phyloP scores from a whole-genome alignment of 2,329 filamentous ascomycete species.

The Aspergillus floridensis region DNA sequence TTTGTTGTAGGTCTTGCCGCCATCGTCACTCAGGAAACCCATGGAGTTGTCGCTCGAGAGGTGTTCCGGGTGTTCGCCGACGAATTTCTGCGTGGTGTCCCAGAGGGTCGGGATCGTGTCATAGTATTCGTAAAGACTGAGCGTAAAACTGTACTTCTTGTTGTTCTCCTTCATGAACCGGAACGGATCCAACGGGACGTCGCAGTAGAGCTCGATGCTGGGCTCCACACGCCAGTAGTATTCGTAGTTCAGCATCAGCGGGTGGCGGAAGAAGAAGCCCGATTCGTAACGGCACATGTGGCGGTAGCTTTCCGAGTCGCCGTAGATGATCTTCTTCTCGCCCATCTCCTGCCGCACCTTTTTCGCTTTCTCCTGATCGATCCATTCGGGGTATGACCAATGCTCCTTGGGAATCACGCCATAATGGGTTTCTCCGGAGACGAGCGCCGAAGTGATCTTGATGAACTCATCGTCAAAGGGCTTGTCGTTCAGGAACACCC shows the following conservation, averaged over 20 bases:
- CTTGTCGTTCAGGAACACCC: conserved; percentile 97
- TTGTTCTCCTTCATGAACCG: conserved; percentile 91
- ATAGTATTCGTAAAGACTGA: conserved; percentile 93
- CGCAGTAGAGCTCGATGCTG: conserved; percentile 93
- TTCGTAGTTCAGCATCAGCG: conserved; percentile 91
- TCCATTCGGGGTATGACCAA: conserved; percentile 95
- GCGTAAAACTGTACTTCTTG: conserved; percentile 97
- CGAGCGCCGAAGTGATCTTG: conserved; percentile 80
- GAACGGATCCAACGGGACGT: conserved; percentile 94
- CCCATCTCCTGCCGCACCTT: conserved; percentile 93
- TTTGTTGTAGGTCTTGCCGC: conserved; percentile 88
- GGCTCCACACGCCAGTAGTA: conserved; percentile 99
- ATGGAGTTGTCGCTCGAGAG: conserved; percentile 81
- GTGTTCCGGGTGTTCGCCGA: conserved; percentile 84
- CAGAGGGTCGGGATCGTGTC: conserved; percentile 96
- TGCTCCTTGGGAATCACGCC: conserved; percentile 86
- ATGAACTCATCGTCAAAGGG: conserved; percentile 93
- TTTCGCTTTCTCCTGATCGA: conserved; percentile 89
- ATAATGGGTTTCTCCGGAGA: conserved; percentile 91
- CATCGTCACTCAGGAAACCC: conserved; percentile 87
- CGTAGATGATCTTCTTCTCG: conserved; percentile 94
- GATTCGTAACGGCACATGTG: conserved; percentile 99
- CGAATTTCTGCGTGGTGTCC: conserved; percentile 94
- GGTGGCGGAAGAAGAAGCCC: conserved; percentile 97
- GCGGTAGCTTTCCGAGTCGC: conserved; percentile 92